phyloP scores from a whole-genome alignment of 78 protist species.

The Dictyostelium citrinum region DNA sequence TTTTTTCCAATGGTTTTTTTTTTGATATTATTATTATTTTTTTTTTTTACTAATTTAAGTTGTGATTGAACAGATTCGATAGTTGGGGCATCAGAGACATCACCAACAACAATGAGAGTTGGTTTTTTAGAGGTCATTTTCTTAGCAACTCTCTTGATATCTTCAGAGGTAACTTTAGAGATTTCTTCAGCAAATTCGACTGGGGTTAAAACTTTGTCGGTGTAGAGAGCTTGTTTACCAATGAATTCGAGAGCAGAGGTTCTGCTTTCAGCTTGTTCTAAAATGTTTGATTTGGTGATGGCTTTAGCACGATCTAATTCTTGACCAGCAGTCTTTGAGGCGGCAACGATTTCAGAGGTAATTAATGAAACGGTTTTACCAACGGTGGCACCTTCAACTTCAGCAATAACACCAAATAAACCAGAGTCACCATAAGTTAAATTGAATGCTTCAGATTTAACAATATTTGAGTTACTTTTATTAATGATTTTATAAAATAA shows the following conservation, averaged over 20 bases:
- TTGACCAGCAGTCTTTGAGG: slow-evolving; percentile 22
- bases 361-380: neutral
- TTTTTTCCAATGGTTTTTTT: neutral
- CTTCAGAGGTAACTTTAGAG: slow-evolving; percentile 52
- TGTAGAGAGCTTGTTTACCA: slow-evolving; percentile 68
- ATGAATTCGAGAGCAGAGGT: slow-evolving; percentile 42
- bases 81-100: slow-evolving; percentile 45
- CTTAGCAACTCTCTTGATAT: slow-evolving; percentile 58
- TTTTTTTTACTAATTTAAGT: slow-evolving; percentile 63
- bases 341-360: slow-evolving; percentile 15
- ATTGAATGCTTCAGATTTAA: slow-evolving; percentile 29
- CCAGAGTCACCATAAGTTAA: slow-evolving; percentile 57
- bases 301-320: slow-evolving; percentile 63
- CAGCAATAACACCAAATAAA: slow-evolving; percentile 49
- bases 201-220: slow-evolving; percentile 36
- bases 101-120: slow-evolving; percentile 53
- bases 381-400: neutral
- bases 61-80: slow-evolving; percentile 9
- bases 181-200: slow-evolving; percentile 34
- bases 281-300: neutral
- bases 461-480: neutral
- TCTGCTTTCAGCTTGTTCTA: slow-evolving; percentile 27
- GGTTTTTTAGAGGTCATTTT: slow-evolving; percentile 46
- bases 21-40: slow-evolving; percentile 1
- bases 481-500: too few relatives aligned